Base-by-base conservation (phyloP, 2,329 filamentous ascomycete genomes). In the Epicoccum nigrum region DNA sequence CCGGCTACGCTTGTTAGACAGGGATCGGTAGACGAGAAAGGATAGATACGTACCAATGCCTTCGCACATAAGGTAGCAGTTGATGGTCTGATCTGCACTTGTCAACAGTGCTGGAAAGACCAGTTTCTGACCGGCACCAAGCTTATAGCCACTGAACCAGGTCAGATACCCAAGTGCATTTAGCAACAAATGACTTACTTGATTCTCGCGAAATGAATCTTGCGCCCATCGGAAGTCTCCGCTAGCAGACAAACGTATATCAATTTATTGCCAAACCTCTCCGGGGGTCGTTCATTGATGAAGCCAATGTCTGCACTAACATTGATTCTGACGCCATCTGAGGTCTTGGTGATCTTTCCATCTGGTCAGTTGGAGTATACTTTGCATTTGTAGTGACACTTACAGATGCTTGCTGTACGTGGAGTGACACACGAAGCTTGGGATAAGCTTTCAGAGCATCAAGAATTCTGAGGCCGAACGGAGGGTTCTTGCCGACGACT, bases 41-140 rank as follows among this genome's bases (percentile, higher is more conserved):
- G n/a, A 0, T 2, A 7, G 1, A 7, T 5, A 52, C 74, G 55
- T 69, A 83, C 83, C 90, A 62, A 97, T 88, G 34, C 91, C 87
- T 73, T 97, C 93, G 59, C 92, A 97, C 70, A 90, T 89, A 40
- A 92, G 79, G 65, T 86, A 84, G 54, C 86, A 90, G 19, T 80
- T 80, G 27, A 94, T 82, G 3, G 79, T 74, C 49, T 87, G 83
- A 15, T 83, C 80, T 0, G 77, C 68, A 4, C 75, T 75, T 1
- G 71, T 80, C 16, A 91, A 68, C 0, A 82, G 74, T 1, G 86
- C 82, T 16, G 74, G 82, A 56, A 88, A 87, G 0, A 78, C 71
- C 2, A 92, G 67, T 8, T 86, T 81, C 19, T 87, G 82, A 0
- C 81, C 81, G 4, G 78, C 79, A n/a, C 81, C 78, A 7, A 96